phyloP scores from a whole-genome alignment of 352 stramenopile genomes.

The Lagenidium sp. region DNA sequence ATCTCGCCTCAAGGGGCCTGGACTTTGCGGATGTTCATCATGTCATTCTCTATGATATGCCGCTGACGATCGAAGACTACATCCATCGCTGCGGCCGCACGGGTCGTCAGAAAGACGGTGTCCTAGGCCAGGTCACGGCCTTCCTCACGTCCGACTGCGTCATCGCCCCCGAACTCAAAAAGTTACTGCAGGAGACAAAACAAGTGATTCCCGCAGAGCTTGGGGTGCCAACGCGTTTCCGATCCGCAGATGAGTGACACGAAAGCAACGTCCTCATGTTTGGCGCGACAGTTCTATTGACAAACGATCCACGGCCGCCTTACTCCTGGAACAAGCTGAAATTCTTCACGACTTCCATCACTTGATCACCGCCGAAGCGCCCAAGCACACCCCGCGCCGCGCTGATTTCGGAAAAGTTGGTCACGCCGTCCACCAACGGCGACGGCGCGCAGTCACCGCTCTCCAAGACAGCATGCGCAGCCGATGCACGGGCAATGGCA shows the following conservation, averaged over 20 bases:
- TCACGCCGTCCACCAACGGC: constrained; percentile 40
- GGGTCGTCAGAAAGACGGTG: constrained; percentile 30
- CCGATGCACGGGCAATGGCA: constrained; percentile 40
- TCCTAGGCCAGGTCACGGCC: constrained; percentile 24
- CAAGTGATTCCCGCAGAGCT: constrained; percentile 41
- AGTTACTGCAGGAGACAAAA: constrained; percentile 29
- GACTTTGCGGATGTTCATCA: constrained; percentile 81
- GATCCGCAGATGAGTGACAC: no score
- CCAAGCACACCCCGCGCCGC: constrained; percentile 62
- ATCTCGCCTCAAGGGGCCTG: constrained; percentile 83
- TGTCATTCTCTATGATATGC: constrained; percentile 89
- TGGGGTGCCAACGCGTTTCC: constrained; percentile 28
- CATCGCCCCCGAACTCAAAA: constrained; percentile 41
- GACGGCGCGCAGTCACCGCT: constrained; percentile 2
- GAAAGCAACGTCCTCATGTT: no score
- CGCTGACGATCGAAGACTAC: constrained; percentile 86
- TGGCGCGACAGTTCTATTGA: no score
- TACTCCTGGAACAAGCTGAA: constrained; percentile 23
- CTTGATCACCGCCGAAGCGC: constrained; percentile 75
- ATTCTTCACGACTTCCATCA: constrained; percentile 76
- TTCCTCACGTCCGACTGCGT: constrained; percentile 48
- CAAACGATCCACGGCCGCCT: no score
- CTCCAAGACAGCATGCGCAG: constrained; percentile 1
- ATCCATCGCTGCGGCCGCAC: constrained; percentile 84
- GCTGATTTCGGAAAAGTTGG: constrained; percentile 55